phyloP scores from a whole-genome alignment of 2,329 filamentous ascomycete species.

The Byssothecium circinans region DNA sequence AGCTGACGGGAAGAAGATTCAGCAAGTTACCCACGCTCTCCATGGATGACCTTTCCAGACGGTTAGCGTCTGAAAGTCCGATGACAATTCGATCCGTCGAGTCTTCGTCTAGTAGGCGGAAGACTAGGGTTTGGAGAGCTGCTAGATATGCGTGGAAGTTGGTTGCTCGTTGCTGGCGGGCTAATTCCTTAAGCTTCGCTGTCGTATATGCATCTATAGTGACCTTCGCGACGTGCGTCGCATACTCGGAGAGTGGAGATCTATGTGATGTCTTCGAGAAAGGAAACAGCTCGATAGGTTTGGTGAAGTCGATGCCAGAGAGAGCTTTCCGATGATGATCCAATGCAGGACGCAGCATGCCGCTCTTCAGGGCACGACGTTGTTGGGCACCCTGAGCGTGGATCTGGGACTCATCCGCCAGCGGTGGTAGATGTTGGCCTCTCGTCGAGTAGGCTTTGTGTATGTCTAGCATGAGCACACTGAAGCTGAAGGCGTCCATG shows the following conservation, averaged over 20 bases:
- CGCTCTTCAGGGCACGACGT: constrained; percentile 4
- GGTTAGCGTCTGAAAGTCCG: constrained; percentile 19
- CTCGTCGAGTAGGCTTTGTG: constrained; percentile 1
- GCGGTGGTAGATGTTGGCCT: background rate
- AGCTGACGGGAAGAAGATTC: constrained; percentile 53
- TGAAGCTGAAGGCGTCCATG: background rate
- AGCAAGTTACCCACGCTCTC: constrained; percentile 51
- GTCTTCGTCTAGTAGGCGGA: background rate
- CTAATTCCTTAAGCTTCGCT: background rate
- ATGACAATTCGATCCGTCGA: too few relatives aligned
- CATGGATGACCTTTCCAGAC: constrained; percentile 34
- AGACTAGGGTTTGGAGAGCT: background rate
- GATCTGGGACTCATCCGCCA: background rate
- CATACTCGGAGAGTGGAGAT: constrained; percentile 5
- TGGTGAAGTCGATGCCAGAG: constrained; percentile 1
- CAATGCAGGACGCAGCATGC: too few relatives aligned
- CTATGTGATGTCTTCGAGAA: constrained; percentile 5
- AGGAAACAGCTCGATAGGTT: constrained; percentile 28
- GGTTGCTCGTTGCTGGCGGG: too few relatives aligned
- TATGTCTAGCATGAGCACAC: background rate
- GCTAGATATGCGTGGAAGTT: background rate
- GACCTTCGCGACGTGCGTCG: background rate
- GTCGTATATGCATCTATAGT: background rate
- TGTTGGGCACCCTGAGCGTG: background rate
- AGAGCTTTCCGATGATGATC: too few relatives aligned